Base-by-base conservation (phyloP, 352 stramenopile genomes). In the Pythium rishiriense region DNA sequence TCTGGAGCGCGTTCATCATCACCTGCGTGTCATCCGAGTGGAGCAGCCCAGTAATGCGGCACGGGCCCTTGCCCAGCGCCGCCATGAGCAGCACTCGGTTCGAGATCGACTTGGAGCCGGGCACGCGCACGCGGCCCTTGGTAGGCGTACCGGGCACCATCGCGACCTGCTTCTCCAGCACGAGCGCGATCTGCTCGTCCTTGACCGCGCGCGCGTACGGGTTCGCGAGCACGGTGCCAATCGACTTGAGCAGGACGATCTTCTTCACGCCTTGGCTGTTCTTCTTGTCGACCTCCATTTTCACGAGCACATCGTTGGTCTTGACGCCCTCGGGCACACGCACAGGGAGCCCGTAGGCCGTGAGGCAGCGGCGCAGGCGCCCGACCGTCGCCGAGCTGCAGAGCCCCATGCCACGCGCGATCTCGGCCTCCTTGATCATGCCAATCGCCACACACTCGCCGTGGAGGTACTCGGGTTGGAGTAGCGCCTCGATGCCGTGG, bases 11-110 rank as follows among this genome's bases (percentile, higher is more conserved):
- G 35, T 96, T 94, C 63, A 99, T 93, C 97, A 99, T 99, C 64
- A 99, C 97, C 39, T 94, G 87, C 51, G 98, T 99, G 72, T 99
- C 97, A 64, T 99, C 97, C 39, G 87, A 98, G 69, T 99, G 96
- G 52, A 99, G 74, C 17, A 99, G 76, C 24, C 98, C 98, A 12
- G 76, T 81, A 53, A 94, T 88, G 33, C 85, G 83, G 62, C 85
- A 94, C 42, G 70, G 28, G 21, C 93, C 94, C 15, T 91, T 75
- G 29, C 87, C 95, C 14, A 99, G 79, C 19, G 96, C 96, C 0
- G 97, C 94, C 62, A 99, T 85, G 24, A 99, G 81, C 41, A 99
- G 75, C 59, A 97, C 97, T 21, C 97, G 91, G 78, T 99, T 99
- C 50, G 93, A 98, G 46, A 99, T 91, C n/a, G 93, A 98, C 76